Evolutionary conservation across 768 basidiomycete species (phyloP).

Genomic region (Baorangia bicolor): DNA sequence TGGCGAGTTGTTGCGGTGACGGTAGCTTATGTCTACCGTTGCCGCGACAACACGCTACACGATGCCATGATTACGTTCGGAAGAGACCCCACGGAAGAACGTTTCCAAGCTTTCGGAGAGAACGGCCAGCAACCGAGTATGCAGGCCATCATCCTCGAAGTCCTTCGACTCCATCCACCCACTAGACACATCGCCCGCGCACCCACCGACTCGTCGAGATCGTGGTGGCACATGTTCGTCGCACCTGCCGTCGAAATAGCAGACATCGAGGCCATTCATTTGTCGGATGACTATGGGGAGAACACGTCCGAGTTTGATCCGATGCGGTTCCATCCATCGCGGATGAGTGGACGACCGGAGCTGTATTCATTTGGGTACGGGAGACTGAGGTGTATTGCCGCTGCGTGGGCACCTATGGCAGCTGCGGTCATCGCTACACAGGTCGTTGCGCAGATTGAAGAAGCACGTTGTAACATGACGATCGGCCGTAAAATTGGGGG

Average conservation of each 20-base stretch:
- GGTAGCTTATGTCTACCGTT: constrained; percentile 28
- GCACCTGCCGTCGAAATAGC: constrained; percentile 19
- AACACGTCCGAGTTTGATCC: constrained; percentile 47
- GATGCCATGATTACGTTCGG: constrained; percentile 27
- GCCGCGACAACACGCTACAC: constrained; percentile 20
- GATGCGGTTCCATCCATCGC: constrained; percentile 35
- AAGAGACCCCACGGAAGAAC: constrained; percentile 22
- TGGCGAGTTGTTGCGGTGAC: constrained; percentile 62
- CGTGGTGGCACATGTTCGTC: constrained; percentile 16
- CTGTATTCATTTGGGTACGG: constrained; percentile 49
- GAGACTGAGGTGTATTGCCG: constrained; percentile 39
- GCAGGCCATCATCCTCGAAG: constrained; percentile 27
- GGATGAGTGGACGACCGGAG: constrained; percentile 21
- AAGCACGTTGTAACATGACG: constrained; percentile 18
- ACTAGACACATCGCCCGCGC: constrained; percentile 25
- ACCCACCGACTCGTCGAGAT: neutral
- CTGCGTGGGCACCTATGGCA: constrained; percentile 56
- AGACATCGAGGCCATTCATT: constrained; percentile 23
- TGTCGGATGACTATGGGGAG: constrained; percentile 25
- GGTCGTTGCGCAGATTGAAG: constrained; percentile 36
- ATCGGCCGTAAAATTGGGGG: constrained; percentile 32
- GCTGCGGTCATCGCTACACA: constrained; percentile 48
- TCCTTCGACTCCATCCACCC: constrained; percentile 30
- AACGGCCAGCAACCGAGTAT: constrained; percentile 17
- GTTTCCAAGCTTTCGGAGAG: constrained; percentile 16